Conservation (phyloP, 306 rosid genomes). For the Comarum palustre region DNA sequence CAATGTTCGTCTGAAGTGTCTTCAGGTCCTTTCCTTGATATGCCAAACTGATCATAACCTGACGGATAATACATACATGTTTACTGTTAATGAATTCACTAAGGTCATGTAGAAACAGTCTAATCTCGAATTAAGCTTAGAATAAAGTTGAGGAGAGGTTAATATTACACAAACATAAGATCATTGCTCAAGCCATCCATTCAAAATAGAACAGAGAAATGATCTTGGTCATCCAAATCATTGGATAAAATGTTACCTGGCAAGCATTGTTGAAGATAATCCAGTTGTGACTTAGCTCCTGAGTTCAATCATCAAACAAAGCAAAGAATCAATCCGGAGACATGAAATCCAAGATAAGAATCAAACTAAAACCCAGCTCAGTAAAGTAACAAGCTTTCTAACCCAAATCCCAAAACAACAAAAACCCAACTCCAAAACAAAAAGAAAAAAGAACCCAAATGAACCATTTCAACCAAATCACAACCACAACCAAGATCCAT, state of each 20-base stretch:
- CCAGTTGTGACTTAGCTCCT: conserved; percentile 85
- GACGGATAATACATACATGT: background rate
- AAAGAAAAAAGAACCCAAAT: conserved; percentile 33
- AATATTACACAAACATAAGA: conserved; percentile 4
- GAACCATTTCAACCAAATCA: conserved; percentile 34
- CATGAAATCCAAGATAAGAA: conserved; percentile 13
- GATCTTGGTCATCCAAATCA: conserved; percentile 10
- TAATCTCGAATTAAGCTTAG: conserved; percentile 10
- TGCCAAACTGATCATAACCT: conserved; percentile 95
- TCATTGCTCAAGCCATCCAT: background rate
- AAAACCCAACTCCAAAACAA: conserved; percentile 31
- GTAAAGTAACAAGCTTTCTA: conserved; percentile 20
- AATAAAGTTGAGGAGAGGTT: conserved; percentile 15
- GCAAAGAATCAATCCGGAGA: conserved; percentile 20
- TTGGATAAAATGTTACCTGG: conserved; percentile 54
- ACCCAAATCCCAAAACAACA: conserved; percentile 23
- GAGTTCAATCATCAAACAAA: conserved; percentile 7
- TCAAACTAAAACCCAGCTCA: background rate
- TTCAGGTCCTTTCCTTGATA: conserved; percentile 76
- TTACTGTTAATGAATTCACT: background rate
- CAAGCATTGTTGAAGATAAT: conserved; percentile 83
- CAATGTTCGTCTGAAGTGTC: conserved; percentile 85
- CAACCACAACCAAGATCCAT: conserved; percentile 34
- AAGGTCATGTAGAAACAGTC: background rate
- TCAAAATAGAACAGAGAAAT: conserved; percentile 1